Percentiles rank a stretch among this genome's conserved stretches.
phyloP scores from a whole-genome alignment of 768 basidiomycete species.

The Peribolospora baueri region DNA sequence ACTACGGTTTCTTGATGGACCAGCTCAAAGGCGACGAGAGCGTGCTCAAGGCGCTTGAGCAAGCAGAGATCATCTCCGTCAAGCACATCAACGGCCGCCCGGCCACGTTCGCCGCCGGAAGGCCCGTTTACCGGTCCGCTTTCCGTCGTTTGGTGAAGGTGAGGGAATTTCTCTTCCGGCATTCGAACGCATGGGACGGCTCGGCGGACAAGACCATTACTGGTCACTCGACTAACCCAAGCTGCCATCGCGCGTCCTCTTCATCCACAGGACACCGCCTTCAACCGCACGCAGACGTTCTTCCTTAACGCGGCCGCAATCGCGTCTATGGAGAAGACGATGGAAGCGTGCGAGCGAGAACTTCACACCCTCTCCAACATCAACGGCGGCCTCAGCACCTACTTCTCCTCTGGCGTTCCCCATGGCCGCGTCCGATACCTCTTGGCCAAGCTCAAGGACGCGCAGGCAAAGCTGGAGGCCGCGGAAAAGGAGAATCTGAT shows the following conservation, averaged over 20 bases:
- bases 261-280: conserved; percentile 54
- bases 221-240: background rate
- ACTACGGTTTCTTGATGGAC: conserved; percentile 54
- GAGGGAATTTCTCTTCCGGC: conserved; percentile 21
- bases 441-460: conserved; percentile 45
- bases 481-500: conserved; percentile 47
- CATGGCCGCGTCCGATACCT: conserved; percentile 38
- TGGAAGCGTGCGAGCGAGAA: conserved; percentile 53
- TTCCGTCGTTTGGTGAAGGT: conserved; percentile 55
- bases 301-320: conserved; percentile 26
- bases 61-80: conserved; percentile 57
- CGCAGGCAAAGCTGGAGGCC: conserved; percentile 39
- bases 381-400: conserved; percentile 25
- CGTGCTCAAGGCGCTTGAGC: conserved; percentile 60
- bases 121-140: conserved; percentile 64
- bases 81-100: conserved; percentile 57
- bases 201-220: conserved; percentile 3
- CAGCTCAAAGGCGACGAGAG: conserved; percentile 78
- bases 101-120: conserved; percentile 61
- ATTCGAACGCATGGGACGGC: conserved; percentile 6
- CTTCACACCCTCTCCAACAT: conserved; percentile 43
- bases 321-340: conserved; percentile 31
- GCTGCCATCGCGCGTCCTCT: conserved; percentile 43
- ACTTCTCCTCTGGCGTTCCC: conserved; percentile 25
- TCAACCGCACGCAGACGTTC: conserved; percentile 34